Base-by-base conservation (phyloP, 331 rosid species). In the Erythrophleum ivorense region DNA sequence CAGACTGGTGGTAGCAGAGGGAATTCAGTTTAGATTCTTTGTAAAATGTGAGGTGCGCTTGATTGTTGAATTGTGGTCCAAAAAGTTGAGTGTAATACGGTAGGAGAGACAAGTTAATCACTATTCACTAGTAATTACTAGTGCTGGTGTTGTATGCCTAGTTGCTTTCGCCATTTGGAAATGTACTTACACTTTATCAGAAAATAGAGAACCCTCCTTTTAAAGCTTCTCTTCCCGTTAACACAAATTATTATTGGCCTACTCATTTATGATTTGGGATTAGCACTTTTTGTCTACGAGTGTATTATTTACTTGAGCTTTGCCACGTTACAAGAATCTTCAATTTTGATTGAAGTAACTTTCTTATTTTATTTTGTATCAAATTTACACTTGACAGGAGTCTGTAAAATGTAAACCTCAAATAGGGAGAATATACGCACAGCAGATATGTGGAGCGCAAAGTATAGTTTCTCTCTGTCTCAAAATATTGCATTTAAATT, bases 21-120 rank as follows among this genome's bases (percentile, higher is more conserved):
- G 52, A 55, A 21, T 82, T 59, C 84, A 85, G 76, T 84, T 70
- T 78, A 84, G 82, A 84, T 75, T 81, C 84, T 78, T 71, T 72
- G 70, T 49, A 76, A 77, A 75, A 73, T 70, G 46, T 58, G 64
- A 40, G 82, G 75, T 74, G 83, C 80, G 58, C 78, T 8, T 21
- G 36, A 81, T 87, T 6, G 54, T 45, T 65, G 34, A 54, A 13
- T 1, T 58, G 73, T 80, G 67, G 79, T 72, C 73, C 57, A 48
- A 73, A 71, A 21, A 62, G 3, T 6, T 24, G 15, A 59, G 64
- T 7, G 13, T 57, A 6, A n/a, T 2, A 57, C 1, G 63, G 31
- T 13, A 48, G 46, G 14, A 33, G 60, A 49, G 45, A 49, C 60
- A 46, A 3, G 75, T 70, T 46, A 70, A 70, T 48, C 55, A 15